Evolutionary conservation across 805 yeast species (phyloP).

Genomic region (Myxozyma vanderwaltii): DNA sequence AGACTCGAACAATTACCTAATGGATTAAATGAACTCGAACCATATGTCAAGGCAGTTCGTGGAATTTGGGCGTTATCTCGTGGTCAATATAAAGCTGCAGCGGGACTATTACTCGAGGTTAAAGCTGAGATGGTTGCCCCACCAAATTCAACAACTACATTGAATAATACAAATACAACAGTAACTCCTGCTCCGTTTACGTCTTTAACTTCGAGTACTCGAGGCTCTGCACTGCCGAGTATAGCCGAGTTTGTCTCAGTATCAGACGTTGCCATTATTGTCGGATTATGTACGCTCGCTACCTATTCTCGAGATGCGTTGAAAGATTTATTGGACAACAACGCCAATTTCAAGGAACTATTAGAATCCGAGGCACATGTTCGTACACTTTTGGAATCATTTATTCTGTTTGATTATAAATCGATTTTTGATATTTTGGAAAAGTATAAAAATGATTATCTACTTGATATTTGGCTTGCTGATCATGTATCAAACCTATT

Average conservation of each 20-base stretch:
- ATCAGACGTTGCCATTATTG: conserved; percentile 22
- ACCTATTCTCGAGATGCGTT: conserved; percentile 19
- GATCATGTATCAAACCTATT: conserved; percentile 23
- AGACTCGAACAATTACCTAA: conserved; percentile 19
- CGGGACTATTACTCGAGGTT: conserved; percentile 6
- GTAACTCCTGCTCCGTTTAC: neutral
- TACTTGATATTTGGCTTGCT: conserved; percentile 29
- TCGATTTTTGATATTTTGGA: conserved; percentile 16
- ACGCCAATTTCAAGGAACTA: conserved; percentile 22
- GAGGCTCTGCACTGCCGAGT: conserved; percentile 1
- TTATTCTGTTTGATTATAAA: conserved; percentile 23
- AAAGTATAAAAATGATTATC: conserved; percentile 17
- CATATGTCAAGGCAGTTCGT: conserved; percentile 18
- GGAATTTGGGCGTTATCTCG: conserved; percentile 19
- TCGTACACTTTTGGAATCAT: conserved; percentile 27
- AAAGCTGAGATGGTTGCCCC: conserved; percentile 8
- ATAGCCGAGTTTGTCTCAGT: conserved; percentile 22
- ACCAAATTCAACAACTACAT: neutral
- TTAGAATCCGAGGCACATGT: conserved; percentile 27
- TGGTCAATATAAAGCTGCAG: conserved; percentile 17
- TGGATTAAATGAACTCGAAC: conserved; percentile 12
- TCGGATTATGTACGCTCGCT: conserved; percentile 29
- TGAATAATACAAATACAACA: neutral
- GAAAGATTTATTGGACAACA: conserved; percentile 18
- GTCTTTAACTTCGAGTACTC: neutral